Percentiles rank a stretch among this genome's conserved stretches.
These are phyloP conservation scores for Sugiyamaella americana DNA, from an alignment of 805 yeast genomes.

Conservation along the genomic window DNA sequence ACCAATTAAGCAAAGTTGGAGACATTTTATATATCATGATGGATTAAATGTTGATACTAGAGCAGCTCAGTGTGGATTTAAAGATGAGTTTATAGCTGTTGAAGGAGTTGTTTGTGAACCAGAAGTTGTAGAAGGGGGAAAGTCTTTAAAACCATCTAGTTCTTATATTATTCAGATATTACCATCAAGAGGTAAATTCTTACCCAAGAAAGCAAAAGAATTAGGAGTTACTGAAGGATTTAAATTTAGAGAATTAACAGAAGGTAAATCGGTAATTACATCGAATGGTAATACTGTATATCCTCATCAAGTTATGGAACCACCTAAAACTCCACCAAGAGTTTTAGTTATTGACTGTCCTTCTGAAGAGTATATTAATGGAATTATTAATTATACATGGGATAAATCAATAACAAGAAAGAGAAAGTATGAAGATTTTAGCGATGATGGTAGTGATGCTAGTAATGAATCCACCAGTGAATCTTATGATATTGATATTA, in stretches of 20 bases:
- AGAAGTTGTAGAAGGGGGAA: neutral
- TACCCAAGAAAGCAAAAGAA: slow-evolving; percentile 54
- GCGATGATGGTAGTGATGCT: neutral
- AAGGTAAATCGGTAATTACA: slow-evolving; percentile 51
- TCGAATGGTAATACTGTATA: slow-evolving; percentile 51
- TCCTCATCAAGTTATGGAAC: slow-evolving; percentile 70
- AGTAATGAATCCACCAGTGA: neutral
- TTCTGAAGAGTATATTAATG: slow-evolving; percentile 37
- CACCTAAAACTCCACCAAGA: slow-evolving; percentile 50
- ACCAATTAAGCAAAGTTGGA: slow-evolving; percentile 54
- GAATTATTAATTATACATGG: slow-evolving; percentile 5
- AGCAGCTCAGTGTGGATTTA: slow-evolving; percentile 23
- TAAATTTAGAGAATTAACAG: slow-evolving; percentile 51
- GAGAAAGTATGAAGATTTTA: slow-evolving; percentile 1
- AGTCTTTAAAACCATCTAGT: slow-evolving; percentile 30
- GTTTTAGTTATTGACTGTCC: slow-evolving; percentile 74
- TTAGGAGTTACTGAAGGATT: slow-evolving; percentile 67
- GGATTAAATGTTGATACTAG: slow-evolving; percentile 48
- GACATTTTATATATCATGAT: slow-evolving; percentile 76
- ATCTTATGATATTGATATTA: slow-evolving; percentile 25
- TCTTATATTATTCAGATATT: slow-evolving; percentile 64
- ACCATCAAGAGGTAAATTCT: slow-evolving; percentile 72
- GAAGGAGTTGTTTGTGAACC: slow-evolving; percentile 16
- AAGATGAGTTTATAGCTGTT: slow-evolving; percentile 28
- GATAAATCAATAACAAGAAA: slow-evolving; percentile 5